A percentile compares a stretch with the other conserved stretches of the same genome.
phyloP scores from a whole-genome alignment of 805 yeast genomes.

The Ascoidea tarda region DNA sequence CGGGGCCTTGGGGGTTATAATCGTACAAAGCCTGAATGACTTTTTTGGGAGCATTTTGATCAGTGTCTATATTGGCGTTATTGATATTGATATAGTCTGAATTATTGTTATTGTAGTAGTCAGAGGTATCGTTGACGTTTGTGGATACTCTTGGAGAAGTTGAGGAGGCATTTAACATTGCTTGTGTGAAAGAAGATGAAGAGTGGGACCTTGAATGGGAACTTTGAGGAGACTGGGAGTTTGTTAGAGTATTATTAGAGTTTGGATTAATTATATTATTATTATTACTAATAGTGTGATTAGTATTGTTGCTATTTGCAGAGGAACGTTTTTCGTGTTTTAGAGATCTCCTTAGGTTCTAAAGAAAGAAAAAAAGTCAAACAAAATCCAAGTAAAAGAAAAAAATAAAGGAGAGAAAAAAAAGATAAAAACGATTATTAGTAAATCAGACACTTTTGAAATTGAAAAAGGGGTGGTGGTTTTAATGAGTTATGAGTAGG shows the following conservation, averaged over 20 bases:
- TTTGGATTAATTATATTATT: too few species aligned
- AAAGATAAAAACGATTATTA: too few species aligned
- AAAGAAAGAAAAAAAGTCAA: too few species aligned
- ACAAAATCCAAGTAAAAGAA: too few species aligned
- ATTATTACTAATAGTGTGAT: too few species aligned
- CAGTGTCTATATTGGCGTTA: neutral
- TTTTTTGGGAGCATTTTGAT: constrained; percentile 48
- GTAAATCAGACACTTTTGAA: too few species aligned
- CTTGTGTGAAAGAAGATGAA: neutral
- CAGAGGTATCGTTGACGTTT: neutral
- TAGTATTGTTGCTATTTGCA: neutral
- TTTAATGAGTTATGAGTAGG: too few species aligned
- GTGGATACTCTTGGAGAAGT: neutral
- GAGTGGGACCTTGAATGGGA: neutral
- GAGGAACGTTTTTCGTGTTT: neutral
- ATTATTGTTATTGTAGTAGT: too few species aligned
- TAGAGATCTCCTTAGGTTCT: neutral
- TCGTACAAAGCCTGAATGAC: constrained; percentile 74
- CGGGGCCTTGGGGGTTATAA: constrained; percentile 66
- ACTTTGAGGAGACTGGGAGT: neutral
- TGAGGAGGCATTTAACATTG: neutral
- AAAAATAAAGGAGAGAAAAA: too few species aligned
- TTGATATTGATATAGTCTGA: neutral
- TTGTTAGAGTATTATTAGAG: too few species aligned
- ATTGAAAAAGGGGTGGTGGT: too few species aligned